Base-by-base conservation (phyloP, 169 alveolate genomes). In the Besnoitia besnoiti region DNA sequence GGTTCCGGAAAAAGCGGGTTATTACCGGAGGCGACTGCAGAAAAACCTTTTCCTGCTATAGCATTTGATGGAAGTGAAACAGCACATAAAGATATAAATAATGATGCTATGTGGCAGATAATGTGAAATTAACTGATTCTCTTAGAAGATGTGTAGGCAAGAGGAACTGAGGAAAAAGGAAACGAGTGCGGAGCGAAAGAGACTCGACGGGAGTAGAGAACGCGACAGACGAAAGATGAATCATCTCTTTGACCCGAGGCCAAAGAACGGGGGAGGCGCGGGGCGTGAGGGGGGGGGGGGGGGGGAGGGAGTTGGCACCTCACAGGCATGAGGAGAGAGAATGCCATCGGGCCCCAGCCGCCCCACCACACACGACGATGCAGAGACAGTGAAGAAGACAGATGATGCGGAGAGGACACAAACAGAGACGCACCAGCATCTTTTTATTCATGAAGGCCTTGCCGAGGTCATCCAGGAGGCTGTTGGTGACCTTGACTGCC, bases 401-500 rank as follows among this genome's bases (percentile, higher is more conserved):
- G n/a, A 62, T 27, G 44, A 1, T 3, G 46, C 3, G 46, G 44
- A 37, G n/a, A 1, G 46, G 82, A n/a, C 16, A 42, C 3, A 73
- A 16, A 10, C 3, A 37, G 82, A 73, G 46, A 73, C 39, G 46
- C 8, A 73, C 84, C 42, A 40, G 91, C 51, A 84, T 40, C 24
- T 42, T 44, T 19, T 47, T 30, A n/a, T 40, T 49, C 27, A 42
- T 40, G 37, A 84, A 19, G 35, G 51, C 14, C 40, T 19, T 10
- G 30, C 35, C 37, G 75, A 84, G n/a, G 50, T 51, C 50, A 0
- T 30, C 80, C n/a, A 85, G 84, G 27, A n/a, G 55, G 30, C 61
- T 49, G 55, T 85, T 85, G 61, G 79, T 59, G 39, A 85, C 39
- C 61, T 42, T 59, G 24, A 85, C 82, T 8, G 35, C 82, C 46